Conservation (phyloP, 2,329 filamentous ascomycete genomes). For the Talaromyces sp. region DNA sequence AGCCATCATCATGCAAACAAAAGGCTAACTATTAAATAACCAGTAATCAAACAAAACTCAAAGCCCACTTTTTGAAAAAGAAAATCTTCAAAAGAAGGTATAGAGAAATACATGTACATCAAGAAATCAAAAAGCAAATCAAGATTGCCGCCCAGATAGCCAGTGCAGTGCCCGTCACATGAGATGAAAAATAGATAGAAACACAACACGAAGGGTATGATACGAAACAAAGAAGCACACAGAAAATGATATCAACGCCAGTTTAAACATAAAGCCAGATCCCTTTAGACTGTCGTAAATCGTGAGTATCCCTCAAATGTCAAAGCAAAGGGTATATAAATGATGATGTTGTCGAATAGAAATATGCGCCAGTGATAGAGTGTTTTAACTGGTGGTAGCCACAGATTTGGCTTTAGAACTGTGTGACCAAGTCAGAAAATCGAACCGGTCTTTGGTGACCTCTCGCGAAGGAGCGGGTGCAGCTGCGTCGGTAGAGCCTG, state of each 20-base stretch:
- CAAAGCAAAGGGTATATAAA: neutral
- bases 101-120: neutral
- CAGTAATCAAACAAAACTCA: neutral
- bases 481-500: constrained; percentile 24
- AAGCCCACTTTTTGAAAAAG: neutral
- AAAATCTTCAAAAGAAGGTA: neutral
- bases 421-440: constrained; percentile 52
- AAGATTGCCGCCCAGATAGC: neutral
- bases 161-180: neutral
- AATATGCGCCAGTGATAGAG: neutral
- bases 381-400: constrained; percentile 30
- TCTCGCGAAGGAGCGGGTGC: constrained; percentile 34
- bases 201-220: constrained; percentile 19
- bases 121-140: neutral
- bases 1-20: constrained; percentile 9
- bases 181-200: constrained; percentile 1
- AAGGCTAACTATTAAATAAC: neutral
- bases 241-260: constrained; percentile 14
- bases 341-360: neutral
- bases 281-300: constrained; percentile 15
- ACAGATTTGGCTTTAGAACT: constrained; percentile 42
- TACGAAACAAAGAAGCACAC: constrained; percentile 5
- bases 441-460: constrained; percentile 50
- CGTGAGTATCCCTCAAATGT: constrained; percentile 5
- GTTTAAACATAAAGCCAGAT: constrained; percentile 10